Evolutionary conservation across 2,329 filamentous ascomycete genomes (phyloP).

Genomic region (Aspergillus sergii): DNA sequence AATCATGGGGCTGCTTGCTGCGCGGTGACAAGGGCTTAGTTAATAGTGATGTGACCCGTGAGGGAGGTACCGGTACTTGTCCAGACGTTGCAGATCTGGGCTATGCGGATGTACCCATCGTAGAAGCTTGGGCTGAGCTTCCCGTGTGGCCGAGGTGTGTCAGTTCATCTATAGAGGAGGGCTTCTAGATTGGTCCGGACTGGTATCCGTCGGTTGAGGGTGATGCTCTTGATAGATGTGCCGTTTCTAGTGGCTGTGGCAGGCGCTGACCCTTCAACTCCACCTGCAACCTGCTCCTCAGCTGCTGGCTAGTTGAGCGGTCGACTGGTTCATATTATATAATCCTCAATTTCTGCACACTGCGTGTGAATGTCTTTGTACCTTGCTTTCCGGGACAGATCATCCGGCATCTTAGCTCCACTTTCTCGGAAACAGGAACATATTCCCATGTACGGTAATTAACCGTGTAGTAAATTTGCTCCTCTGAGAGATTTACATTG

Average conservation of each 20-base stretch:
- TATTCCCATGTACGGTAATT: neutral
- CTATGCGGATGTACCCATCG: constrained; percentile 3
- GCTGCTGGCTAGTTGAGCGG: neutral
- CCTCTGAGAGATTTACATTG: neutral
- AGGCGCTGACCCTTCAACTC: neutral
- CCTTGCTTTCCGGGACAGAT: neutral
- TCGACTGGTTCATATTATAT: neutral
- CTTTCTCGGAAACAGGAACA: neutral
- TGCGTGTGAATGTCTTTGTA: neutral
- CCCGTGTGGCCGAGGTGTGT: neutral
- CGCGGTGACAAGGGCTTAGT: constrained; percentile 7
- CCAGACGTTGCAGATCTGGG: neutral
- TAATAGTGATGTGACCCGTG: constrained; percentile 3
- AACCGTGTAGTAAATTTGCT: neutral
- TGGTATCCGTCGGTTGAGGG: neutral
- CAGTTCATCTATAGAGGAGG: neutral
- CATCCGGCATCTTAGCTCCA: neutral
- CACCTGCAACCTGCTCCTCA: neutral
- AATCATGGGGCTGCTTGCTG: constrained; percentile 6
- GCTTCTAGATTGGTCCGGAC: neutral
- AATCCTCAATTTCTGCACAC: neutral
- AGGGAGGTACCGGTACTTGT: constrained; percentile 13
- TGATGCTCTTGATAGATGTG: neutral
- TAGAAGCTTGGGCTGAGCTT: neutral
- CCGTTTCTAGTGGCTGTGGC: neutral